Conservation (phyloP, 2,329 filamentous ascomycete species). For the Westerdykella ornata region DNA sequence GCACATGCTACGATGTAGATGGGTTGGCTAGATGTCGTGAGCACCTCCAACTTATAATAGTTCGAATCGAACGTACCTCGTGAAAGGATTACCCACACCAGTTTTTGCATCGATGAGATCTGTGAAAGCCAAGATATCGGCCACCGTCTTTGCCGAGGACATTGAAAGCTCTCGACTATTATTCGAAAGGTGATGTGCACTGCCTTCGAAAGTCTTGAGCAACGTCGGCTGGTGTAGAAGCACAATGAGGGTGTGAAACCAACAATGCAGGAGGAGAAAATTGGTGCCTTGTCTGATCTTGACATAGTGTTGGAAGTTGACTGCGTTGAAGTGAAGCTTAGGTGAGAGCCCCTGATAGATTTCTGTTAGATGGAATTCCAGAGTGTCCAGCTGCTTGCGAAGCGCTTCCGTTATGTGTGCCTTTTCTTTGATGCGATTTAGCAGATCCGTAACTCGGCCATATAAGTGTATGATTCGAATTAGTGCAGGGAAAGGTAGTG, state of each 20-base stretch:
- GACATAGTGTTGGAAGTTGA: conserved; percentile 80
- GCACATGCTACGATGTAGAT: conserved; percentile 89
- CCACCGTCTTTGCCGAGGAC: conserved; percentile 87
- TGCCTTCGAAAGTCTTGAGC: conserved; percentile 65
- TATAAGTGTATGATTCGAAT: conserved; percentile 82
- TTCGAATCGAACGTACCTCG: conserved; percentile 36
- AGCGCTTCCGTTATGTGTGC: conserved; percentile 70
- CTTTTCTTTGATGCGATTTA: conserved; percentile 71
- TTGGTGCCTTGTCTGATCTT: conserved; percentile 75
- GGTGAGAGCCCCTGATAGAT: conserved; percentile 69
- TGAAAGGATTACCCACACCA: conserved; percentile 82
- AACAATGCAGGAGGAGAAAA: conserved; percentile 79
- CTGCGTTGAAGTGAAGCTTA: conserved; percentile 72
- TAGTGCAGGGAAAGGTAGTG: conserved; percentile 70
- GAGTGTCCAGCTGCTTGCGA: conserved; percentile 62
- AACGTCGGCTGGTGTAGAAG: conserved; percentile 78
- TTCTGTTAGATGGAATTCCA: conserved; percentile 72
- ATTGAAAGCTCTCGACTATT: conserved; percentile 77
- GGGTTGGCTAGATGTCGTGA: conserved; percentile 56
- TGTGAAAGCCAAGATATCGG: conserved; percentile 79
- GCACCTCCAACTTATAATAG: conserved; percentile 1
- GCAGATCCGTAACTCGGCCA: conserved; percentile 72
- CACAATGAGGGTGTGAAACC: conserved; percentile 83
- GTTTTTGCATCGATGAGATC: conserved; percentile 80
- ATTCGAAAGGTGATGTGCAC: conserved; percentile 64